Percentiles rank a stretch among this genome's conserved stretches.
Conservation (phyloP, 2,329 filamentous ascomycete genomes). For the Blastomyces parvus region DNA sequence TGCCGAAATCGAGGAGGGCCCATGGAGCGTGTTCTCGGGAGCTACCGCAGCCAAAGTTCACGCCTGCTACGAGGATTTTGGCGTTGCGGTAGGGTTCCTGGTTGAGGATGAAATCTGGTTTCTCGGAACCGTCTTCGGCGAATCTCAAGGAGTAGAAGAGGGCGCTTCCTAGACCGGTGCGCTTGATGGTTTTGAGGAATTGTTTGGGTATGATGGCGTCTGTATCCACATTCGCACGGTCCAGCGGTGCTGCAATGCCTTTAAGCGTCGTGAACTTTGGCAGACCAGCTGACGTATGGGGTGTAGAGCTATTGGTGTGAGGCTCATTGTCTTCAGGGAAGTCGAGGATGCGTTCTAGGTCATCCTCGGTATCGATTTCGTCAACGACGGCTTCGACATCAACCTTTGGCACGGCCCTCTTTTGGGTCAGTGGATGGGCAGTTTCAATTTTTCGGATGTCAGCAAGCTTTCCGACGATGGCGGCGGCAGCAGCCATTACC, state of each 20-base stretch:
- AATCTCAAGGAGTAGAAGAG: slow-evolving; percentile 81
- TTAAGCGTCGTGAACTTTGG: slow-evolving; percentile 75
- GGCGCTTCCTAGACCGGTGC: slow-evolving; percentile 79
- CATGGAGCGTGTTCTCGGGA: slow-evolving; percentile 94
- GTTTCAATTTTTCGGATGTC: slow-evolving; percentile 73
- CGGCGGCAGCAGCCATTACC: slow-evolving; percentile 88
- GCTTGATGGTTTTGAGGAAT: slow-evolving; percentile 98
- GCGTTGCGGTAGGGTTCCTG: slow-evolving; percentile 70
- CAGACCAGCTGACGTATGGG: slow-evolving; percentile 52
- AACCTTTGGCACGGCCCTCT: slow-evolving; percentile 48
- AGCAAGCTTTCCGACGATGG: slow-evolving; percentile 79
- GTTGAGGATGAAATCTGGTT: slow-evolving; percentile 80
- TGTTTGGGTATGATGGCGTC: slow-evolving; percentile 99
- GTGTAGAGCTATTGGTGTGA: slow-evolving; percentile 52
- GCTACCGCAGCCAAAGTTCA: slow-evolving; percentile 91
- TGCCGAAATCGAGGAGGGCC: slow-evolving; percentile 93
- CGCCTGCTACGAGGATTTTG: slow-evolving; percentile 84
- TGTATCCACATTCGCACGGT: slow-evolving; percentile 90
- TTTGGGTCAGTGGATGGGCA: slow-evolving; percentile 35
- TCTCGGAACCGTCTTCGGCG: slow-evolving; percentile 62
- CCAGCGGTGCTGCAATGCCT: slow-evolving; percentile 79
- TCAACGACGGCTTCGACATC: slow-evolving; percentile 52
- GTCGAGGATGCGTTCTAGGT: slow-evolving; percentile 55
- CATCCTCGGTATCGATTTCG: slow-evolving; percentile 51
- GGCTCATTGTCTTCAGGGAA: slow-evolving; percentile 53